Percentiles rank a stretch among this genome's conserved stretches.
phyloP scores from a whole-genome alignment of 148 eudicot species.

The Fallopia convolvulus region DNA sequence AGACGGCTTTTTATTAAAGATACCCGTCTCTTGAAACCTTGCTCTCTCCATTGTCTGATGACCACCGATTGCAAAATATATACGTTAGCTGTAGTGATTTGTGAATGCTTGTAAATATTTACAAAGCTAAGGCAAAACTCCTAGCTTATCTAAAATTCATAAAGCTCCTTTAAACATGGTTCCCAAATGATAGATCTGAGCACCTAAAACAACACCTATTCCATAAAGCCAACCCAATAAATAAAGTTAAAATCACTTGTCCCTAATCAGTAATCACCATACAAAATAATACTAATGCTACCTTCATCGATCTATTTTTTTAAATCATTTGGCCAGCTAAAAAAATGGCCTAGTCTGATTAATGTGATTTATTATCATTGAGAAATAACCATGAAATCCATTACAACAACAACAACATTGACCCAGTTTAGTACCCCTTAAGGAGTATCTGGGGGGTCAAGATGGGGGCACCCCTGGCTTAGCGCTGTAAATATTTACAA shows the following conservation, averaged over 20 bases:
- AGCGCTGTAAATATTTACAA: too few species aligned
- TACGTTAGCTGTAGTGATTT: not conserved
- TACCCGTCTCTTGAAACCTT: constrained; percentile 72
- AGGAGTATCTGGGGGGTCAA: too few species aligned
- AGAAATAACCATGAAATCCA: not conserved
- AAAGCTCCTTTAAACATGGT: not conserved
- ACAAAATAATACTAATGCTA: not conserved
- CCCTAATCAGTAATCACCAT: not conserved
- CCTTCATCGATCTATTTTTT: not conserved
- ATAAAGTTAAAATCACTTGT: not conserved
- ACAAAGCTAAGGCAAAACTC: not conserved
- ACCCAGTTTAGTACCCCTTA: too few species aligned
- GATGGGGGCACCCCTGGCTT: too few species aligned
- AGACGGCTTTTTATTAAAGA: constrained; percentile 74
- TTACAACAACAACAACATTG: too few species aligned
- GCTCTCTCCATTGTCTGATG: constrained; percentile 97
- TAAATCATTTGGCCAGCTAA: not conserved
- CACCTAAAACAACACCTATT: not conserved
- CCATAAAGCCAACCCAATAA: not conserved
- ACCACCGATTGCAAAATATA: constrained; percentile 8
- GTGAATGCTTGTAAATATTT: not conserved
- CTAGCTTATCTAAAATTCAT: not conserved
- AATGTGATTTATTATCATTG: not conserved
- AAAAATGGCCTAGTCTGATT: not conserved
- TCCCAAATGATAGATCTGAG: not conserved